Evolutionary conservation across 164 flowering plant species (phyloP), one percentile per base, ranked within the genome.

Genomic region (Tinospora cordifolia): DNA sequence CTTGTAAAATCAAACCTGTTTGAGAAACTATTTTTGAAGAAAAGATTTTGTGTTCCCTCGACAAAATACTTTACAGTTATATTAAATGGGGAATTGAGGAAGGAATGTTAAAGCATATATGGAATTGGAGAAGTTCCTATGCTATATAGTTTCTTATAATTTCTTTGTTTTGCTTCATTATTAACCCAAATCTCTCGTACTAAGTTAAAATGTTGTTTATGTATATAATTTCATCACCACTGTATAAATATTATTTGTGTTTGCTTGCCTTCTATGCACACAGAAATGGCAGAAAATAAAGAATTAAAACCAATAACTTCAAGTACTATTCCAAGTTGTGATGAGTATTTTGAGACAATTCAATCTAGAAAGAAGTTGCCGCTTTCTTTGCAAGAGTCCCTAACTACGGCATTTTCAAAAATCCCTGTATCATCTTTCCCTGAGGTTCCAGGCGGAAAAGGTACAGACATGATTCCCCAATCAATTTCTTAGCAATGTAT

Each of bases 391-490:
- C 98, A 93, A 68, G 87, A 88, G 74, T 63, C 84, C 44, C 69
- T 93, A 49, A 90, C 94, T 6, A 60, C 72, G 73, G 89, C 97
- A 63, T 93, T 93, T 76, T 83, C 86, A 12, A 80, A 41, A 62
- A 87, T 93, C 59, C 94, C 88, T 8, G 96, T 87, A 74, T 87
- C 94, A 39, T 83, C 93, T 13, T 93, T 93, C 74, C 96, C 97
- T 13, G 72, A 78, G 30, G 90, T 90, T 62, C 89, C 92, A 0
- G 82, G 89, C 11, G 96, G 97, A 69, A 86, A 85, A 87, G 94
- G 95, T 88, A n/a, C n/a, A n/a, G n/a, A n/a, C n/a, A 30, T 30
- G 58, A 78, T 70, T 19, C 47, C 44, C 36, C 36, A 30, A 30
- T 30, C n/a, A n/a, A 14, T 12, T 19, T 67, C 24, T 47, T 72